These are phyloP conservation scores for Cylindrotheca closterium DNA, from an alignment of 108 stramenopile species.

Conservation along the genomic window DNA sequence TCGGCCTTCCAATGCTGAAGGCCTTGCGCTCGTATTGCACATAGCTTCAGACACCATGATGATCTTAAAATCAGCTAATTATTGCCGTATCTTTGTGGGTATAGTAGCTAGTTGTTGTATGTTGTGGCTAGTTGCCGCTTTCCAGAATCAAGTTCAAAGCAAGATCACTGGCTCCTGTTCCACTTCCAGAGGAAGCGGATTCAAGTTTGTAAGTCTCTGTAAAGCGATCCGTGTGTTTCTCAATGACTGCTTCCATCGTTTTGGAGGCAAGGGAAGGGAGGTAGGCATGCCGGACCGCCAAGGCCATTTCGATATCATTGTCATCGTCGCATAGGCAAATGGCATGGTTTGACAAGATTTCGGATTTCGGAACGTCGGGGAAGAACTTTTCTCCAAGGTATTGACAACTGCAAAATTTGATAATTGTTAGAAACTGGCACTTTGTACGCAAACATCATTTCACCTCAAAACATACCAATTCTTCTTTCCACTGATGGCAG, in stretches of 20 bases:
- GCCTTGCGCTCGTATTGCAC: no score
- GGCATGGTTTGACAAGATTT: constrained; percentile 31
- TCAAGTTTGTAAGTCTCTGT: constrained; percentile 8
- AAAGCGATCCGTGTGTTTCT: constrained; percentile 26
- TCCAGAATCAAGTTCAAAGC: constrained; percentile 2
- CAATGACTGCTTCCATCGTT: constrained; percentile 34
- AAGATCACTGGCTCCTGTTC: constrained; percentile 1
- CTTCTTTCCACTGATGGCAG: constrained; percentile 63
- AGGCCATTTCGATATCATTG: constrained; percentile 87
- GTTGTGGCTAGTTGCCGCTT: no score
- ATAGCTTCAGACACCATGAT: no score
- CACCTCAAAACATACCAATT: constrained; percentile 56
- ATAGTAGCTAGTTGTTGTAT: no score
- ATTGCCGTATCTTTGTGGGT: no score
- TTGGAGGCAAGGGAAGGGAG: constrained; percentile 62
- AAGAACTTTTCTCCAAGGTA: constrained; percentile 54
- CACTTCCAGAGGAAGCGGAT: background rate
- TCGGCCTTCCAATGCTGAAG: no score
- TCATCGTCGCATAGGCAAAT: constrained; percentile 87
- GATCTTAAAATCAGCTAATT: no score
- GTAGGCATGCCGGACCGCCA: constrained; percentile 65
- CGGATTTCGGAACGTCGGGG: background rate
- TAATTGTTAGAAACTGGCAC: no score
- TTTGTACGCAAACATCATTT: no score
- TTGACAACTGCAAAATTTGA: constrained; percentile 46